These are phyloP conservation scores for Aureobasidium sp. DNA, from an alignment of 2,329 filamentous ascomycete species.

Conservation along the genomic window DNA sequence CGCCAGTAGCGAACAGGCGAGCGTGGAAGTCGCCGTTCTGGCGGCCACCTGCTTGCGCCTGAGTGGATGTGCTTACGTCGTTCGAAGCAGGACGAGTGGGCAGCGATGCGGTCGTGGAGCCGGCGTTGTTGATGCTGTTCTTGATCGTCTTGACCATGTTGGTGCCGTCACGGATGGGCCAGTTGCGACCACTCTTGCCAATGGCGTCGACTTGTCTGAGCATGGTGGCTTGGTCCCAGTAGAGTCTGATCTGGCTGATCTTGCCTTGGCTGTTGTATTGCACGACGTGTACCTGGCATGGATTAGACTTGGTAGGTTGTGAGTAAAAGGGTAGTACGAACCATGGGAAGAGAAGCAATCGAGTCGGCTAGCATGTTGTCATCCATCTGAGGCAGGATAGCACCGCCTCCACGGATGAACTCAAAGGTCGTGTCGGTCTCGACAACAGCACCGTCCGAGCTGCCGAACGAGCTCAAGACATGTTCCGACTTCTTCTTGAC, in stretches of 20 bases:
- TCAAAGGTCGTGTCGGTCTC: slow-evolving; percentile 80
- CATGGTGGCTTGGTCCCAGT: slow-evolving; percentile 91
- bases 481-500: slow-evolving; percentile 79
- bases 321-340: slow-evolving; percentile 41
- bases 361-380: slow-evolving; percentile 90
- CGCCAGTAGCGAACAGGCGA: slow-evolving; percentile 61
- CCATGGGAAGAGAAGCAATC: slow-evolving; percentile 70
- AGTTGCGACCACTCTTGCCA: slow-evolving; percentile 81
- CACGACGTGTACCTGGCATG: slow-evolving; percentile 67
- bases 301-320: not conserved
- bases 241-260: slow-evolving; percentile 80
- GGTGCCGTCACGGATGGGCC: slow-evolving; percentile 83
- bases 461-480: slow-evolving; percentile 67
- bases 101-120: slow-evolving; percentile 24
- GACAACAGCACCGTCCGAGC: slow-evolving; percentile 59
- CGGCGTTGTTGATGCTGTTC: slow-evolving; percentile 25
- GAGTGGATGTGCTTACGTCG: slow-evolving; percentile 13
- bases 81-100: slow-evolving; percentile 28
- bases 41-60: slow-evolving; percentile 20
- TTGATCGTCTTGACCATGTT: slow-evolving; percentile 66
- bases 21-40: slow-evolving; percentile 18
- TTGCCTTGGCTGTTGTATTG: slow-evolving; percentile 69
- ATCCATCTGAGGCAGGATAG: slow-evolving; percentile 81
- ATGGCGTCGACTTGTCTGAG: slow-evolving; percentile 93
- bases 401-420: slow-evolving; percentile 73